Percentiles rank a stretch among this genome's conserved stretches.
Conservation (phyloP, 306 rosid genomes). For the Trifolium dubium region DNA sequence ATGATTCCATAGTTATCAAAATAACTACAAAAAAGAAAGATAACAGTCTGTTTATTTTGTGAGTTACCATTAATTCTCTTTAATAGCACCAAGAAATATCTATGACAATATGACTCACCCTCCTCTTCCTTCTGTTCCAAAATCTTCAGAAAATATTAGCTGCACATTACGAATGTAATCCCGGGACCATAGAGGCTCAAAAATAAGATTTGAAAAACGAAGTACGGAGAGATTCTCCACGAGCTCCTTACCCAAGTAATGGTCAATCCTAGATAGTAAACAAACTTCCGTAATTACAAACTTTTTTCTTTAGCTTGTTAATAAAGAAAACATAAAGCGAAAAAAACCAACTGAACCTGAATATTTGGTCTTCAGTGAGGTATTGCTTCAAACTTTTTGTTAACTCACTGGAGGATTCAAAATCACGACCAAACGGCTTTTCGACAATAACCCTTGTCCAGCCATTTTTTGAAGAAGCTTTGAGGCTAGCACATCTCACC, state of each 20-base stretch:
- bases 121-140: conserved; percentile 96
- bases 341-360: conserved; percentile 60
- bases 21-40: conserved; percentile 58
- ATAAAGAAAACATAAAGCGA: not conserved
- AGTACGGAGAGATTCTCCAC: conserved; percentile 97
- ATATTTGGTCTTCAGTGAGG: conserved; percentile 90
- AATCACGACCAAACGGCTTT: conserved; percentile 96
- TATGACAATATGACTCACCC: conserved; percentile 61
- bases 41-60: conserved; percentile 31
- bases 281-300: conserved; percentile 35
- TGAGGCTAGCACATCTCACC: conserved; percentile 78
- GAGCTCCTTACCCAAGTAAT: conserved; percentile 98
- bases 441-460: conserved; percentile 98
- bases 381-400: conserved; percentile 78
- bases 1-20: conserved; percentile 90
- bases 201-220: conserved; percentile 96
- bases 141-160: conserved; percentile 96
- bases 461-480: conserved; percentile 81
- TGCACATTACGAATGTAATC: conserved; percentile 91
- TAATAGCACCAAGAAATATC: conserved; percentile 27
- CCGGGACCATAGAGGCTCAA: conserved; percentile 95
- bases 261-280: conserved; percentile 82
- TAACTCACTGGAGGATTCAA: conserved; percentile 81
- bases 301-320: conserved; percentile 35
- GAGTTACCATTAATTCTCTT: conserved; percentile 25